These are phyloP conservation scores for Mycosphaerelloides madeirae DNA, from an alignment of 2,329 filamentous ascomycete species.

Conservation along the genomic window DNA sequence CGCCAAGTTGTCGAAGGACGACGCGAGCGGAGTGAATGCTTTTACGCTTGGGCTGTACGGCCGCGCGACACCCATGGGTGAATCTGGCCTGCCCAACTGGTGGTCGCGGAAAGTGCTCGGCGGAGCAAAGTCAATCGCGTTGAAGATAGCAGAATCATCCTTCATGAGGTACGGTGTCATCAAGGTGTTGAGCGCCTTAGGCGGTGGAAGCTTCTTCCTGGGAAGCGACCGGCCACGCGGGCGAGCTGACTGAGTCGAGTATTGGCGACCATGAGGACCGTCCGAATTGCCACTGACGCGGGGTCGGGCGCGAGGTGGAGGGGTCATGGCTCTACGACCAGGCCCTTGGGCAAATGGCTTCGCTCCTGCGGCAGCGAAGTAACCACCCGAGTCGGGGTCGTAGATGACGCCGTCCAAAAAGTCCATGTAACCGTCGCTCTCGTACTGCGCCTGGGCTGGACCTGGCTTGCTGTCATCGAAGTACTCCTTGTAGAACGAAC, in stretches of 20 bases:
- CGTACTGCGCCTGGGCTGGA: constrained; percentile 42
- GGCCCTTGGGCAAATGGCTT: constrained; percentile 76
- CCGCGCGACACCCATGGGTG: constrained; percentile 52
- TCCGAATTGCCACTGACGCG: constrained; percentile 42
- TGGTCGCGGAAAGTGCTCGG: constrained; percentile 59
- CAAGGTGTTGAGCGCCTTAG: constrained; percentile 65
- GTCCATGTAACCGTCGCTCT: constrained; percentile 72
- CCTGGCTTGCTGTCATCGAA: constrained; percentile 74
- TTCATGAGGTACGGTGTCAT: constrained; percentile 86
- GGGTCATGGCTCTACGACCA: constrained; percentile 89
- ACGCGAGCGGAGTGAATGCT: constrained; percentile 71
- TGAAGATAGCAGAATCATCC: constrained; percentile 63
- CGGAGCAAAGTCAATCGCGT: constrained; percentile 80
- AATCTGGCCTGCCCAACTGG: constrained; percentile 61
- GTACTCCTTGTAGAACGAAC: constrained; percentile 99
- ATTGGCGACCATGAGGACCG: constrained; percentile 34
- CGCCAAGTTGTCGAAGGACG: constrained; percentile 80
- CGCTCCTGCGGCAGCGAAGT: constrained; percentile 53
- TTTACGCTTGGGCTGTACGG: constrained; percentile 72
- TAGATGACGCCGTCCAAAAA: constrained; percentile 59
- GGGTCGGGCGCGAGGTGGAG: constrained; percentile 65
- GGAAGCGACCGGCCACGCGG: constrained; percentile 32
- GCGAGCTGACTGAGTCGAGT: constrained; percentile 31
- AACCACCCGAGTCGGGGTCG: constrained; percentile 53
- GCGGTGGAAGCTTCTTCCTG: constrained; percentile 65